phyloP scores from a whole-genome alignment of 768 basidiomycete genomes.

The Russula dissimulans region DNA sequence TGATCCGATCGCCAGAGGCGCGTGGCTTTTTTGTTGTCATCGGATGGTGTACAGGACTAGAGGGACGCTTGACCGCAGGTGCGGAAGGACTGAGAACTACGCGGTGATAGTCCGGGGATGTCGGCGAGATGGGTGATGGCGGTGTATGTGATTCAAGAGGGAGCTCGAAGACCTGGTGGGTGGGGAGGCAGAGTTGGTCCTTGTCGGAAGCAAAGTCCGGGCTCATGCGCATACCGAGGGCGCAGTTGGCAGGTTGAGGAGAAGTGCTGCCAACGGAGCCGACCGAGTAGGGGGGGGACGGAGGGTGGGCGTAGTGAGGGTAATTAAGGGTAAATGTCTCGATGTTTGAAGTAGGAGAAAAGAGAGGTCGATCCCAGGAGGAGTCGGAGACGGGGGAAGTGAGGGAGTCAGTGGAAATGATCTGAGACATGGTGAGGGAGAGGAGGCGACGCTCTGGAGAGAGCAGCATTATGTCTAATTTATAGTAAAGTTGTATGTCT shows the following conservation, averaged over 20 bases:
- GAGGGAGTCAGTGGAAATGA: constrained; percentile 50
- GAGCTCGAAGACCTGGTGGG: constrained; percentile 66
- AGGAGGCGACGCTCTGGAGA: constrained; percentile 20
- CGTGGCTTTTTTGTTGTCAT: constrained; percentile 37
- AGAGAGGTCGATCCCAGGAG: constrained; percentile 40
- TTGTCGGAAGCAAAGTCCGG: constrained; percentile 36
- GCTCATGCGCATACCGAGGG: constrained; percentile 44
- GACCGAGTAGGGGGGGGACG: constrained; percentile 35
- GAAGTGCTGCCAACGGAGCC: constrained; percentile 30
- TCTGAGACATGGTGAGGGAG: constrained; percentile 43
- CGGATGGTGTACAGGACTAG: constrained; percentile 23
- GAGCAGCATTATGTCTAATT: constrained; percentile 20
- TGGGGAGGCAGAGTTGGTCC: constrained; percentile 53
- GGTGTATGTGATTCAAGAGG: constrained; percentile 29
- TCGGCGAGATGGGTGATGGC: constrained; percentile 26
- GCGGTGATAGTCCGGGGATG: constrained; percentile 24
- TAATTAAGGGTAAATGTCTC: constrained; percentile 24
- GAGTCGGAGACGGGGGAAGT: constrained; percentile 44
- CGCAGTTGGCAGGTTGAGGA: constrained; percentile 28
- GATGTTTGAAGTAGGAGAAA: constrained; percentile 31
- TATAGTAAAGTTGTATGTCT: constrained; percentile 14
- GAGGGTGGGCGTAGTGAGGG: constrained; percentile 26
- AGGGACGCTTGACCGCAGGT: constrained; percentile 23
- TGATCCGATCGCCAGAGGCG: constrained; percentile 39
- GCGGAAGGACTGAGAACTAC: constrained; percentile 6